These are phyloP conservation scores for Penicillium manginii DNA, from an alignment of 495 filamentous ascomycete species.

Conservation along the genomic window DNA sequence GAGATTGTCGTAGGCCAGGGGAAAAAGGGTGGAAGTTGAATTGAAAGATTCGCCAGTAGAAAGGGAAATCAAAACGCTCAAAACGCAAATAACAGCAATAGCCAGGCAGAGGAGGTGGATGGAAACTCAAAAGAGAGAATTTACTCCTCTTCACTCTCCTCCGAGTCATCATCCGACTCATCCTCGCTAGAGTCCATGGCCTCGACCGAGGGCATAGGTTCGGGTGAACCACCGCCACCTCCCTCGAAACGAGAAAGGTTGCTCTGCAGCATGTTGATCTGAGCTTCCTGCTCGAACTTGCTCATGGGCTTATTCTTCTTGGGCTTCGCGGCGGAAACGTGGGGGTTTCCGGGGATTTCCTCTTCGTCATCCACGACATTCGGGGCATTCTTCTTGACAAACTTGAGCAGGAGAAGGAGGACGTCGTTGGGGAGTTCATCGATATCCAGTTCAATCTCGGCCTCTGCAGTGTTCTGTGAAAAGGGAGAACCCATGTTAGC, in stretches of 20 bases:
- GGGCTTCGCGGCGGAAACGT: constrained; percentile 60
- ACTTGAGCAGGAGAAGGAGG: constrained; percentile 73
- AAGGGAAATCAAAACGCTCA: not conserved
- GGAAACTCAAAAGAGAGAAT: not conserved
- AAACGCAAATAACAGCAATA: not conserved
- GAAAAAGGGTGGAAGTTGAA: not conserved
- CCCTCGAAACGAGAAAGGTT: constrained; percentile 54
- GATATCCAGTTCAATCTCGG: constrained; percentile 90
- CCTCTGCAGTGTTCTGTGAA: constrained; percentile 45
- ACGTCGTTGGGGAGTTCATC: constrained; percentile 78
- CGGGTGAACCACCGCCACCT: constrained; percentile 42
- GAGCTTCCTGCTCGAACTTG: constrained; percentile 87
- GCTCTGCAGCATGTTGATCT: constrained; percentile 76
- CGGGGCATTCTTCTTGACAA: constrained; percentile 71
- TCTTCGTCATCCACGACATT: constrained; percentile 54
- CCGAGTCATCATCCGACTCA: constrained; percentile 53
- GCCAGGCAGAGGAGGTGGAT: no score
- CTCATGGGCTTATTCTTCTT: constrained; percentile 99
- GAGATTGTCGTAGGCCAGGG: not conserved
- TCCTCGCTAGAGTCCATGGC: constrained; percentile 54
- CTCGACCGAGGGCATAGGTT: constrained; percentile 49
- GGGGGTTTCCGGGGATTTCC: constrained; percentile 45
- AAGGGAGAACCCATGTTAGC: not conserved
- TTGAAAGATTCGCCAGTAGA: not conserved
- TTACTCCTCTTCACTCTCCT: constrained; percentile 61